Base-by-base conservation (phyloP, 192 early-diverging fungal species). In the Backusella parvicylindrica region DNA sequence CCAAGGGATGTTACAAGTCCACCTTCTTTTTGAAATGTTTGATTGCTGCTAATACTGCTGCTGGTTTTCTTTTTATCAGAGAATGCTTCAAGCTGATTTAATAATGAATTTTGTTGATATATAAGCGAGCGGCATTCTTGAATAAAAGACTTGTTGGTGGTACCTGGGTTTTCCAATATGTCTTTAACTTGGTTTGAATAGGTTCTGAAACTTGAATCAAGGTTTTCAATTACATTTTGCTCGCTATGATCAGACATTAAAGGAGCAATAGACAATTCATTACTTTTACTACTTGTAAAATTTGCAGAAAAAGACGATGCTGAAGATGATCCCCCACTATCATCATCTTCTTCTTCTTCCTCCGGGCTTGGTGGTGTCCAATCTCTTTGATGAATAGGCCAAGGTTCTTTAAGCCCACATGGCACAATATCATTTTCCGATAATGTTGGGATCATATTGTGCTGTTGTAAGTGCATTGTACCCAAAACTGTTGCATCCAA, bases 201-300 rank as follows among this genome's bases (percentile, higher is more conserved):
- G 50, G 50, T 26, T 56, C 23, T 56, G 21, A 56, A 56, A 56
- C 50, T 56, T 56, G 68, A 70, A 47, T 70, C 68, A 26, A 37
- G 37, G 15, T 70, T 41, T 23, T 41, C 38, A 70, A 43, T 70
- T 0, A 70, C 49, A 40, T 41, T 41, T 47, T 70, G 68, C 23
- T 70, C 68, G 40, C 38, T 70, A 26, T 28, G 23, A 49, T 43
- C 38, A 41, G 41, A 41, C 67, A 68, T 28, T 43, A 43, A 15
- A 43, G 41, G 41, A 43, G 41, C 15, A 43, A 43, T 18, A 18
- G 41, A 43, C 15, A 43, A 16, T 43, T 43, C 41, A 43, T 43
- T 43, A 21, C 23, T 26, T 26, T 56, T 56, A 26, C n/a, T 56
- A 21, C n/a, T 23, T 26, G n/a, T 26, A 56, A 56, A 56, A 1